A percentile compares a stretch with the other conserved stretches of the same genome.
Evolutionary conservation across 345 rosid genomes (phyloP).

Genomic region (Brassica incana): DNA sequence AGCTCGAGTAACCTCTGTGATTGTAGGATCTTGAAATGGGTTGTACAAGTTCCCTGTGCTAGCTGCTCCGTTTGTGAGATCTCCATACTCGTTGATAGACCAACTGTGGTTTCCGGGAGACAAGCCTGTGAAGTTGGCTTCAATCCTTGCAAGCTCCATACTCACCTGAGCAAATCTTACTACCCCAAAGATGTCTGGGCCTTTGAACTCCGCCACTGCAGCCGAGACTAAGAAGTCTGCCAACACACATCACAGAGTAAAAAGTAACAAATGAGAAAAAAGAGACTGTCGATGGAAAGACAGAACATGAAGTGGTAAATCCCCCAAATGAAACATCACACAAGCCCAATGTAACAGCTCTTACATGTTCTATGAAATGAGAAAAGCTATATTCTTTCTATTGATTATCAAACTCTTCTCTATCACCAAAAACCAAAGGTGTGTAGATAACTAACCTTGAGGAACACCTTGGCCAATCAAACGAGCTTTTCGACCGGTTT

Average conservation of each 20-base stretch:
- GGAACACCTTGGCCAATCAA: conserved; percentile 93
- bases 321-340: not conserved
- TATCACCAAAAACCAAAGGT: not conserved
- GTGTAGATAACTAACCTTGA: conserved; percentile 60
- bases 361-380: conserved; percentile 7
- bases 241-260: conserved; percentile 6
- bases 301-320: not conserved
- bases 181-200: conserved; percentile 80
- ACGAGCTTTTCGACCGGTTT: conserved; percentile 78
- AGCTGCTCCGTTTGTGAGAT: conserved; percentile 85
- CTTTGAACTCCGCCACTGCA: conserved; percentile 93
- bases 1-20: conserved; percentile 47
- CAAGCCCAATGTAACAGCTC: not conserved
- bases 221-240: conserved; percentile 89
- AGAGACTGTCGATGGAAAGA: not conserved
- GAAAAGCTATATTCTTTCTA: not conserved
- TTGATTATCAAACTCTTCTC: not conserved
- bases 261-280: conserved; percentile 7
- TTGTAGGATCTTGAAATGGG: conserved; percentile 45
- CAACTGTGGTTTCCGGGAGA: conserved; percentile 82
- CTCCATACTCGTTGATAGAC: conserved; percentile 92
- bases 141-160: conserved; percentile 88
- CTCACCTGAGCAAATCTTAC: conserved; percentile 86
- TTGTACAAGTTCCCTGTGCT: conserved; percentile 79
- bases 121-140: conserved; percentile 79